Evolutionary conservation across 2,329 filamentous ascomycete genomes (phyloP), one percentile per base, ranked within the genome.

Genomic region (Emmonsiellopsis sp.): DNA sequence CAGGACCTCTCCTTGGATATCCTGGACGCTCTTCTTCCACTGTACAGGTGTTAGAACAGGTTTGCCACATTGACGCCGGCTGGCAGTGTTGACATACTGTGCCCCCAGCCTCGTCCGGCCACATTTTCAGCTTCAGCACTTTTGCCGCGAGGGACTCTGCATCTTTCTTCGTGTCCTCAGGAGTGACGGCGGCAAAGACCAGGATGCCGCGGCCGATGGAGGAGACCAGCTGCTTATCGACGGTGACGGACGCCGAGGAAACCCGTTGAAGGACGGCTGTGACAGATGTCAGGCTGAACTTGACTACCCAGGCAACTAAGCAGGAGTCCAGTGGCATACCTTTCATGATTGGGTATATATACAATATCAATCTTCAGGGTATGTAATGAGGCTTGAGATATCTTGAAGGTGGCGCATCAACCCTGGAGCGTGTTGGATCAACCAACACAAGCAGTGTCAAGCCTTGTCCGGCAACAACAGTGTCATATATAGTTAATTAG

Each of bases 231-330:
- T 95, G 80, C 65, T 88, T 86, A 66, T 98, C 91, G 51, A 98
- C 92, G 1, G 90, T 93, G 62, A 98, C 93, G 6, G 92, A 96
- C 56, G 92, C 92, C 43, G 91, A 97, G 56, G 95, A 83, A 50
- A 98, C 93, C 60, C 93, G 83, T 72, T 98, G 93, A 51, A 97
- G 75, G 56, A 98, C 88, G 52, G 90, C 93, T 96, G 55, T 51
- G 17, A 32, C 14, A 33, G 32, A 43, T 56, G 11, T 36, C n/a
- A 13, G 42, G 42, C 11, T 14, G 14, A 54, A 53, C 8, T n/a
- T 27, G 7, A 7, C n/a, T 33, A 37, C 5, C 11, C n/a, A 27
- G 13, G 49, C 6, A 40, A 6, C 31, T 48, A 21, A 40, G 6
- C 42, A 48, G 56, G 64, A 54, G 42, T 17, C 11, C 13, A 40